phyloP scores from a whole-genome alignment of 192 early-diverging fungal genomes.

The Coemansia sp. region DNA sequence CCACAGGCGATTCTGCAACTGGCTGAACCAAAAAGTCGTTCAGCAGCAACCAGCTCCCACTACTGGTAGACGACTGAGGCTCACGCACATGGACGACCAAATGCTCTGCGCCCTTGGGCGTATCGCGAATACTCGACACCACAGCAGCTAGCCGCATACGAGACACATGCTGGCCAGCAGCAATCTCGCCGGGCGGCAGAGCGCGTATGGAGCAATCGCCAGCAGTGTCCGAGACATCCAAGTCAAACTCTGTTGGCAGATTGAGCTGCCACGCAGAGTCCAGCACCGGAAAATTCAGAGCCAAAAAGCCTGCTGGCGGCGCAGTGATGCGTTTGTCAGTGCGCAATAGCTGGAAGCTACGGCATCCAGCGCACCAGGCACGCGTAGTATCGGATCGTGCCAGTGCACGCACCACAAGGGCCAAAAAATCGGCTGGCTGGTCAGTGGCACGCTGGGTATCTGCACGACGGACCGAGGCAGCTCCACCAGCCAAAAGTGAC shows the following conservation, averaged over 20 bases:
- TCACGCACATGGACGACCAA: conserved; percentile 43
- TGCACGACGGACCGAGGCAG: conserved; percentile 36
- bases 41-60: conserved; percentile 75
- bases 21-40: conserved; percentile 93
- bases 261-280: neutral
- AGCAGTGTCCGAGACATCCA: neutral
- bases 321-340: conserved; percentile 67
- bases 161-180: neutral
- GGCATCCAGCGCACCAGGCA: conserved; percentile 85
- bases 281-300: conserved; percentile 70
- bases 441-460: conserved; percentile 11
- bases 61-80: conserved; percentile 3
- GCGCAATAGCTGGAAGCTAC: conserved; percentile 74
- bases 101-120: conserved; percentile 33
- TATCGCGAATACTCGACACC: conserved; percentile 46
- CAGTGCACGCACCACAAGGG: conserved; percentile 21
- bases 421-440: conserved; percentile 15
- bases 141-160: conserved; percentile 30
- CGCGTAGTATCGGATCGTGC: conserved; percentile 33
- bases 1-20: conserved; percentile 36
- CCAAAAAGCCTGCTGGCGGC: conserved; percentile 66
- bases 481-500: conserved; percentile 39
- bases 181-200: neutral
- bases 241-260: neutral
- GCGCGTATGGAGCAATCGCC: conserved; percentile 9